A percentile compares a stretch with the other conserved stretches of the same genome.
Evolutionary conservation across 169 alveolate genomes (phyloP).

Genomic region (Cryptosporidium baileyi): DNA sequence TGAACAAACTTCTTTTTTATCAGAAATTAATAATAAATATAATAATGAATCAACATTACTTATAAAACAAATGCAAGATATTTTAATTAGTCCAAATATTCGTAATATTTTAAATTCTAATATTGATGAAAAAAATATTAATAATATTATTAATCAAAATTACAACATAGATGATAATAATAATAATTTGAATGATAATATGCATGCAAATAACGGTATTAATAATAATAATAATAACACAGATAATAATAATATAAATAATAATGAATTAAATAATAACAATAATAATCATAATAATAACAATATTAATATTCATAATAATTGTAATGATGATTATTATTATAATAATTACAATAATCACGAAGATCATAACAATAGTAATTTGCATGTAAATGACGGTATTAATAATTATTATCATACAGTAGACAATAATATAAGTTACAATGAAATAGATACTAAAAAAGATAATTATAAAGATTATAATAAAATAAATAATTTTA

Average conservation of each 20-base stretch:
- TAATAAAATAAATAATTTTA: too few species aligned
- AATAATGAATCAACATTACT: not conserved
- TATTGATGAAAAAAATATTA: not conserved
- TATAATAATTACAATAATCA: too few species aligned
- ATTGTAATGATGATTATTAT: not conserved
- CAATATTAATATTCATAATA: not conserved
- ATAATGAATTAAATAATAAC: not conserved
- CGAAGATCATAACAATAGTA: too few species aligned
- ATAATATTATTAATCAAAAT: not conserved
- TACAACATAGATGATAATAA: not conserved
- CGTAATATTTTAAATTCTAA: conserved; percentile 11
- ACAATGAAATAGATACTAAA: too few species aligned
- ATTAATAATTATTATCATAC: too few species aligned
- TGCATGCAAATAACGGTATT: not conserved
- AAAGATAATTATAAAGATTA: too few species aligned
- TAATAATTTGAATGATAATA: not conserved
- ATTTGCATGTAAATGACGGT: too few species aligned
- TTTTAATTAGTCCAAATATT: conserved; percentile 7
- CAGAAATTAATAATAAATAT: conserved; percentile 17
- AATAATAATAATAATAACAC: not conserved
- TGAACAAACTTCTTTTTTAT: conserved; percentile 14
- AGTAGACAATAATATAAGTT: too few species aligned
- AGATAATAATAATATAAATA: not conserved
- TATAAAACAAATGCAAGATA: conserved; percentile 43
- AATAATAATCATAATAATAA: not conserved